Percentiles rank a stretch among this genome's conserved stretches.
These are phyloP conservation scores for Penicillium sclerotigenum DNA, from an alignment of 2,329 filamentous ascomycete species.

Conservation along the genomic window DNA sequence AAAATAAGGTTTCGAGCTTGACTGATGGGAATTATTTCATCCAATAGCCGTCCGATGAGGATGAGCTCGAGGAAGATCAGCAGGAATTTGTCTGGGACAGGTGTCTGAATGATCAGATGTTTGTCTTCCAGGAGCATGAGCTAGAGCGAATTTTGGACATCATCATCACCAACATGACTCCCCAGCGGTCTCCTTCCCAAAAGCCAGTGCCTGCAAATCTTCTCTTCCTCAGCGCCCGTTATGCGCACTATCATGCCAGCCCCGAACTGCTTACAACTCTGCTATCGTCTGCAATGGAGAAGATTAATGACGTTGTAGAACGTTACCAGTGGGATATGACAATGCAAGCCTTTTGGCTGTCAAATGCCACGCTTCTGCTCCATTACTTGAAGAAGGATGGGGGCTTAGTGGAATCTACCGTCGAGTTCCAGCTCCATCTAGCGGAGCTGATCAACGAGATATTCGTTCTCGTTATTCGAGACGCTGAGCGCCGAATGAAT, in stretches of 20 bases:
- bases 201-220: constrained; percentile 98
- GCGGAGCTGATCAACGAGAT: constrained; percentile 97
- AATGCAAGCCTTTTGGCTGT: constrained; percentile 97
- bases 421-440: constrained; percentile 87
- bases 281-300: constrained; percentile 83
- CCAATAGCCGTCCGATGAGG: constrained; percentile 65
- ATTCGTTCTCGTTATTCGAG: constrained; percentile 93
- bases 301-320: constrained; percentile 96
- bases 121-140: constrained; percentile 95
- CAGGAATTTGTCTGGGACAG: constrained; percentile 95
- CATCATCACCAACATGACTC: constrained; percentile 96
- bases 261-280: constrained; percentile 77
- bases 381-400: constrained; percentile 96
- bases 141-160: constrained; percentile 89
- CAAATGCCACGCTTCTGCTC: constrained; percentile 89
- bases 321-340: constrained; percentile 99
- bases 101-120: constrained; percentile 98
- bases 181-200: constrained; percentile 90
- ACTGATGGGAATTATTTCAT: neutral
- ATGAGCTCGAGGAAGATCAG: constrained; percentile 81
- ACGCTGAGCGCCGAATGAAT: constrained; percentile 92
- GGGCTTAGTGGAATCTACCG: constrained; percentile 74
- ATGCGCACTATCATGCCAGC: constrained; percentile 94
- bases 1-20: neutral
- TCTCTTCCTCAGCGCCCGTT: constrained; percentile 89